These are phyloP conservation scores for Mycena belliarum DNA, from an alignment of 768 basidiomycete genomes.

Conservation along the genomic window DNA sequence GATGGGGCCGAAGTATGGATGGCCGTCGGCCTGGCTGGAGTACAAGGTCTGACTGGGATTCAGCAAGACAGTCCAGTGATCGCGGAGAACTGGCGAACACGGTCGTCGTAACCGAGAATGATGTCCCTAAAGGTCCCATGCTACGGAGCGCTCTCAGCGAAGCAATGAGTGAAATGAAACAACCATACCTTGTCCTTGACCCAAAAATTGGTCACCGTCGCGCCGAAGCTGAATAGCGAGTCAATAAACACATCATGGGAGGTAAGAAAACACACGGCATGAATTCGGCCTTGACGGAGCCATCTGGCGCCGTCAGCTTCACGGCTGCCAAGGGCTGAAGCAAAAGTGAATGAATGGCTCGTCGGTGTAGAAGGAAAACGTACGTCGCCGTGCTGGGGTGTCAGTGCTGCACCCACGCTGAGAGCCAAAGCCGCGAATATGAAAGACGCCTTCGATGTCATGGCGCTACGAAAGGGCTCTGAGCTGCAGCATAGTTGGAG, in stretches of 20 bases:
- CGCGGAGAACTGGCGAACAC: conserved; percentile 25
- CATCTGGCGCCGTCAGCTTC: conserved; percentile 37
- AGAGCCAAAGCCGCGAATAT: conserved; percentile 12
- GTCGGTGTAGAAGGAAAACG: neutral
- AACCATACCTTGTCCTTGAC: conserved; percentile 44
- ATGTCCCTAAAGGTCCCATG: conserved; percentile 45
- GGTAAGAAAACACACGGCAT: conserved; percentile 30
- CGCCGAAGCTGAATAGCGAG: conserved; percentile 31
- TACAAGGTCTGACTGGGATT: conserved; percentile 31
- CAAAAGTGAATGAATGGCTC: neutral
- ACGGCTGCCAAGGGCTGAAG: conserved; percentile 31
- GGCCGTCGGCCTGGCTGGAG: conserved; percentile 28
- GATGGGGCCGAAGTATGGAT: conserved; percentile 43
- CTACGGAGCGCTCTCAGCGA: conserved; percentile 1
- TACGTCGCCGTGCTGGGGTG: conserved; percentile 6
- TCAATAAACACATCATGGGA: neutral
- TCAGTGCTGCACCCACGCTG: conserved; percentile 3
- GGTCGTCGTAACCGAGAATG: conserved; percentile 48
- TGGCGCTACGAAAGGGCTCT: neutral
- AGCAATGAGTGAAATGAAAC: neutral
- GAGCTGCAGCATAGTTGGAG: neutral
- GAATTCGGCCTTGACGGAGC: conserved; percentile 42
- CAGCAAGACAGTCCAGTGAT: neutral
- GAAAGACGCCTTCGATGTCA: conserved; percentile 11
- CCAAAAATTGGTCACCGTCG: conserved; percentile 46